Evolutionary conservation across 768 basidiomycete genomes (phyloP).

Genomic region (Hygrocybe coccinea): DNA sequence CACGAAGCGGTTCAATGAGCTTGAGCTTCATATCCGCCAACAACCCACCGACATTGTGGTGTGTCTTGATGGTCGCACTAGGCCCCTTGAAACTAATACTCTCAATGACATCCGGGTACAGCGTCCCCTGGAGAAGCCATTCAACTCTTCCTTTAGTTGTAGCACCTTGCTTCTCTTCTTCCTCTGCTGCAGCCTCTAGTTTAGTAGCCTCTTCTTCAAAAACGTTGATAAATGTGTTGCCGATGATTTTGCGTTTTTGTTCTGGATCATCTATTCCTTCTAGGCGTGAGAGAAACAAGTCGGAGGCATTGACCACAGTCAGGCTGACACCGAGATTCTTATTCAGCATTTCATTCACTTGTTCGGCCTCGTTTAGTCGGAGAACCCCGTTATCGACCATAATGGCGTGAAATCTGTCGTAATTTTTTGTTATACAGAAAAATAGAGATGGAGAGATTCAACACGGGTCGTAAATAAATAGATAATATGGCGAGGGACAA

Average conservation of each 20-base stretch:
- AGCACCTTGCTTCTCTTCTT: slow-evolving; percentile 61
- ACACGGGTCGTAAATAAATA: slow-evolving; percentile 3
- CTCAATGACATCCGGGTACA: slow-evolving; percentile 99
- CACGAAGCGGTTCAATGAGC: slow-evolving; percentile 93
- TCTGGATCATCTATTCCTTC: slow-evolving; percentile 94
- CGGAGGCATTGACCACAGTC: slow-evolving; percentile 92
- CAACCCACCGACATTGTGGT: slow-evolving; percentile 97
- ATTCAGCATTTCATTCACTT: slow-evolving; percentile 91
- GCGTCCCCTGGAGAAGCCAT: slow-evolving; percentile 94
- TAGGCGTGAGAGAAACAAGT: slow-evolving; percentile 85
- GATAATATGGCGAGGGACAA: slow-evolving; percentile 12
- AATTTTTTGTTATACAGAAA: too few relatives aligned
- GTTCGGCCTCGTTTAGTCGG: slow-evolving; percentile 81
- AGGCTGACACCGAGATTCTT: slow-evolving; percentile 93
- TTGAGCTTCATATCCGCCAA: slow-evolving; percentile 98
- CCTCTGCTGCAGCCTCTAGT: slow-evolving; percentile 77
- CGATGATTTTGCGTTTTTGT: slow-evolving; percentile 95
- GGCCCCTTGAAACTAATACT: slow-evolving; percentile 99
- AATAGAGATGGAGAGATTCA: neutral
- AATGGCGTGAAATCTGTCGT: slow-evolving; percentile 99
- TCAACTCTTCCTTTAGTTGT: slow-evolving; percentile 87
- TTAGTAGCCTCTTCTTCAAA: slow-evolving; percentile 93
- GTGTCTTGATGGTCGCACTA: slow-evolving; percentile 98
- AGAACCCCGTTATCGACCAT: slow-evolving; percentile 99
- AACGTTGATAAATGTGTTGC: slow-evolving; percentile 97